These are phyloP conservation scores for Pelargonium myrrhifolium DNA, from an alignment of 441 rosid genomes.

Conservation along the genomic window DNA sequence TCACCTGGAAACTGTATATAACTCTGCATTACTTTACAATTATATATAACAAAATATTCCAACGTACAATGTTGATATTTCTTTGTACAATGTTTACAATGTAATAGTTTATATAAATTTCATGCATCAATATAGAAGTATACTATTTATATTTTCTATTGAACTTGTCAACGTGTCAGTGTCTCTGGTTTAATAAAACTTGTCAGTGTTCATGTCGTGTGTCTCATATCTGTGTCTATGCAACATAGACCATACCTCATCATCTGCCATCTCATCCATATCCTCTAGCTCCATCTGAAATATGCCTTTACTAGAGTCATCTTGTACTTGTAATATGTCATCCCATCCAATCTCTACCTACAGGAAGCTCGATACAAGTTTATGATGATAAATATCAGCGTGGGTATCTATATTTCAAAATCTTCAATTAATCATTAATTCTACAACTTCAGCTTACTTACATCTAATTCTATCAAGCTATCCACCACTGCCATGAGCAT, in stretches of 20 bases:
- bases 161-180: no score
- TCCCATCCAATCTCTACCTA: conserved; percentile 75
- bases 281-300: conserved; percentile 77
- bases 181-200: no score
- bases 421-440: not conserved
- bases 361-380: conserved; percentile 13
- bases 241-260: conserved; percentile 43
- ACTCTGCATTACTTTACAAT: conserved; percentile 10
- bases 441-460: conserved; percentile 31
- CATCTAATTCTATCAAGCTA: conserved; percentile 70
- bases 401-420: not conserved
- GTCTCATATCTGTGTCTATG: no score
- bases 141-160: no score
- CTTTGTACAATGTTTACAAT: no score
- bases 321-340: conserved; percentile 53
- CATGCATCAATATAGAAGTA: no score
- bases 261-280: conserved; percentile 32
- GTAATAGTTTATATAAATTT: no score
- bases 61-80: not conserved
- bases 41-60: not conserved
- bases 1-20: conserved; percentile 38
- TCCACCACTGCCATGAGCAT: conserved; percentile 61
- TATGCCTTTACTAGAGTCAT: conserved; percentile 63
- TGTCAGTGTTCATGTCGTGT: no score
- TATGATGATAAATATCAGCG: not conserved